Conservation (phyloP, 306 rosid genomes). For the Luffa aegyptiaca region DNA sequence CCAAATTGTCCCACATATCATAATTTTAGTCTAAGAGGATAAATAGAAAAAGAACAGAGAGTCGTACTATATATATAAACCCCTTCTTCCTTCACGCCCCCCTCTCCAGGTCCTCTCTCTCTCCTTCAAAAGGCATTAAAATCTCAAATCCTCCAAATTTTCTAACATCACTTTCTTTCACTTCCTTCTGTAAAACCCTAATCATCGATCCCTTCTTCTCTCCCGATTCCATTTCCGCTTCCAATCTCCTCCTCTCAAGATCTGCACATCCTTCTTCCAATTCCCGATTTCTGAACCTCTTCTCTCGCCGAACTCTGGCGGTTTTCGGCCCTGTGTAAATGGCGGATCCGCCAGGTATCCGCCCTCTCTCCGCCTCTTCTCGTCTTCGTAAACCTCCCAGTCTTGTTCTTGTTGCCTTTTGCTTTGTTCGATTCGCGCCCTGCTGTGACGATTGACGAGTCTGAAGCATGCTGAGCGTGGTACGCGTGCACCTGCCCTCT, state of each 20-base stretch:
- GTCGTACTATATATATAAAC: not conserved
- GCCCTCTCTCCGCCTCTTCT: constrained; percentile 25
- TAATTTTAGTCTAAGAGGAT: not conserved
- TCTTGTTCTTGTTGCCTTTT: constrained; percentile 11
- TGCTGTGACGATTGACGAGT: constrained; percentile 35
- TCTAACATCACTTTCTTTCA: constrained; percentile 27
- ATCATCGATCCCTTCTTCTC: constrained; percentile 21
- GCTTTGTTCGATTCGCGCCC: constrained; percentile 22
- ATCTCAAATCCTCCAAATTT: constrained; percentile 11
- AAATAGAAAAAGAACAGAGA: not conserved
- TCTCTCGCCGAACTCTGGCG: constrained; percentile 59
- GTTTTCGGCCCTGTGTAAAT: constrained; percentile 47
- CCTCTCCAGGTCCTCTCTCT: not conserved
- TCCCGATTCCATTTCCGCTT: constrained; percentile 9
- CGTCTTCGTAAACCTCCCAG: constrained; percentile 16
- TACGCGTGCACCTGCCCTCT: constrained; percentile 91
- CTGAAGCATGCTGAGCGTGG: constrained; percentile 92
- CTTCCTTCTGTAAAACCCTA: constrained; percentile 68
- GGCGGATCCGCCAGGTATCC: constrained; percentile 86
- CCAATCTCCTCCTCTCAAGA: constrained; percentile 16
- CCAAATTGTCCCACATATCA: not conserved
- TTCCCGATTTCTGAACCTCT: constrained; percentile 1
- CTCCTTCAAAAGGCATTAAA: not conserved
- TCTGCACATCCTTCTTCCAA: constrained; percentile 19
- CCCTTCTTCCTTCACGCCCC: not conserved